phyloP scores from a whole-genome alignment of 306 rosid species.

The Sechiopsis laciniata region DNA sequence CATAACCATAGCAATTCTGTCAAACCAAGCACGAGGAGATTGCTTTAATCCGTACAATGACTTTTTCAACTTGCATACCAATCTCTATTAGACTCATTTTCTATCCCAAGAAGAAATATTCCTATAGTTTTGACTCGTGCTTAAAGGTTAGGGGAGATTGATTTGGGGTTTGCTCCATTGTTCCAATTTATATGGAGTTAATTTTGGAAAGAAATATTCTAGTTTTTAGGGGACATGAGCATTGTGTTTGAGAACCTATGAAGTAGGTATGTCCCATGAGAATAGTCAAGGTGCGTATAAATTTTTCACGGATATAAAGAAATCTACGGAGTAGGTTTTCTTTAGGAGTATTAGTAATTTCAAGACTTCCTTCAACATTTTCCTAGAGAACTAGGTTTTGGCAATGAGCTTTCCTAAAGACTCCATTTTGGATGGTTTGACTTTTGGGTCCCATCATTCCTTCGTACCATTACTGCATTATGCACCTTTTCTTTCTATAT shows the following conservation, averaged over 20 bases:
- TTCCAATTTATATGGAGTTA: slow-evolving; percentile 8
- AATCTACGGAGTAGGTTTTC: neutral
- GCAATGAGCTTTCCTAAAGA: neutral
- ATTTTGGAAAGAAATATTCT: neutral
- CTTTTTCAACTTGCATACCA: too few relatives aligned
- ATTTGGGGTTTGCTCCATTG: neutral
- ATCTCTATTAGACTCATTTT: too few relatives aligned
- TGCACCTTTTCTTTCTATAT: neutral
- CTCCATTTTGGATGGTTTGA: neutral
- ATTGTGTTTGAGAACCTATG: too few relatives aligned
- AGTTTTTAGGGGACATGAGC: neutral
- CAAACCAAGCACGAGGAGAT: too few relatives aligned
- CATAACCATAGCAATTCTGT: too few relatives aligned
- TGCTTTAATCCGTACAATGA: too few relatives aligned
- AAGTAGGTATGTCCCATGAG: neutral
- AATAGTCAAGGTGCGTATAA: too few relatives aligned
- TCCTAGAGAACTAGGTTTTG: slow-evolving; percentile 1
- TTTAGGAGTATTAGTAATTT: neutral
- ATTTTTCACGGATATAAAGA: too few relatives aligned
- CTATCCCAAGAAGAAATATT: too few relatives aligned
- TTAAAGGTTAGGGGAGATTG: neutral
- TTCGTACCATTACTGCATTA: neutral
- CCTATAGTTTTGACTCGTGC: neutral
- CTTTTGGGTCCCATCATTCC: neutral
- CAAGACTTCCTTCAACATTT: neutral